Conservation (phyloP, 352 stramenopile species). For the Vaucheria bursata region DNA sequence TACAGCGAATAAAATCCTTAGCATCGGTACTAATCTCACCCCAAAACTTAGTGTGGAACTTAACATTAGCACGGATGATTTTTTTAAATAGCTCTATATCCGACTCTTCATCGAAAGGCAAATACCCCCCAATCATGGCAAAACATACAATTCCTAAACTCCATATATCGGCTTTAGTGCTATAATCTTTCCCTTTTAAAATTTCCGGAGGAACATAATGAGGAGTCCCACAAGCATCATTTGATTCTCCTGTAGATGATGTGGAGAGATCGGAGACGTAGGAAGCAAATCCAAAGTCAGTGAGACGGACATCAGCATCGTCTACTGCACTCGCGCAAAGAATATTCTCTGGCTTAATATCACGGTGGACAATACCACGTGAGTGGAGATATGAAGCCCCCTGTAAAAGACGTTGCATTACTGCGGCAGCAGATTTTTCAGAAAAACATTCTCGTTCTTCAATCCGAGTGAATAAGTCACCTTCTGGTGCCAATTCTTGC, state of each 20-base stretch:
- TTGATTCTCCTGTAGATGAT: too few relatives aligned
- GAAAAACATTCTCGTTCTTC: neutral
- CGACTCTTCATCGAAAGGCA: neutral
- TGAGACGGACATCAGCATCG: neutral
- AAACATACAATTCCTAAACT: constrained; percentile 80
- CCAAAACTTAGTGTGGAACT: constrained; percentile 10
- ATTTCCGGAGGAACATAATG: constrained; percentile 55
- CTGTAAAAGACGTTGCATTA: neutral
- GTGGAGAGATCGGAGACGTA: neutral
- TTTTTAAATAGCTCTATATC: neutral
- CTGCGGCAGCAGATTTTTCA: neutral
- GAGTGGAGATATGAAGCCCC: neutral
- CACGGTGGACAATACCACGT: neutral
- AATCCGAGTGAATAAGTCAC: neutral
- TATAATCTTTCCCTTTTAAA: constrained; percentile 74
- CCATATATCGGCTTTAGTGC: constrained; percentile 78
- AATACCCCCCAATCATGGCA: constrained; percentile 60
- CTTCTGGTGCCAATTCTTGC: constrained; percentile 1
- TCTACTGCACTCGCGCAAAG: neutral
- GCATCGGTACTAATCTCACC: neutral
- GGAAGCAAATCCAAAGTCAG: constrained; percentile 3
- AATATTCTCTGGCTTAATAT: constrained; percentile 9
- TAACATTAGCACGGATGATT: neutral
- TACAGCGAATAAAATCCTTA: constrained; percentile 32
- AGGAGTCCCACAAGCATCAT: constrained; percentile 3